Base-by-base conservation (phyloP, 176 grass and related monocot genomes). In the Neostapfia colusana region DNA sequence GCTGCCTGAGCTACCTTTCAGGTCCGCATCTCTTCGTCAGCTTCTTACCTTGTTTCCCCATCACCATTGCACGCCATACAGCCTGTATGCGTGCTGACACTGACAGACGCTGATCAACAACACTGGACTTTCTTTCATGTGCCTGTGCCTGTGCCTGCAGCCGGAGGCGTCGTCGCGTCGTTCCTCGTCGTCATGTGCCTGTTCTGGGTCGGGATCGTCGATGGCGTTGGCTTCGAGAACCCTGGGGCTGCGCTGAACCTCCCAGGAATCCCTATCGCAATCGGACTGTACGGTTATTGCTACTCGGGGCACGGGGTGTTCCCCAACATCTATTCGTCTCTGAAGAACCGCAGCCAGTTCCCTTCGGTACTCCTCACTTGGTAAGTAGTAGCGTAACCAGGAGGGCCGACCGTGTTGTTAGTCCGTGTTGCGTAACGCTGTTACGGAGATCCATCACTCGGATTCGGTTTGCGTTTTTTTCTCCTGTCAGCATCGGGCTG, bases 251-350 rank as follows among this genome's bases (percentile, higher is more conserved):
- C 54, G 13, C 34, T 98, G 59, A 90, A 92, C 70, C 56, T 98
- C 51, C 82, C 82, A 10, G 80, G 95, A 28, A 90, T 95, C 60
- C 95, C 95, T 26, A 99, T 99, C 49, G 91, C 95, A 1, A 83
- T 99, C 80, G 95, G 95, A 65, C 59, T 99, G 55, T 99, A 92
- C 65, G 95, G 91, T 44, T 99, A 92, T 26, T 85, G 89, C 85
- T 99, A 88, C 79, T 99, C 95, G 23, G 89, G 91, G 5, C 95
- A 99, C 40, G 95, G 91, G 48, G 87, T 99, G 55, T 99, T 99
- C 78, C 95, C 95, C 26, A 99, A 99, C 80, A 99, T 99, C 53
- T 99, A 95, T 72, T 90, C 91, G 53, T 99, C 95, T 72, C 72
- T 95, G 21, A 99, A 90, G 82, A 92, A 94, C n/a, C 81, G 82